A percentile compares a stretch with the other conserved stretches of the same genome.
Evolutionary conservation across 2,329 filamentous ascomycete genomes (phyloP).

Genomic region (Fusarium incarnatum): DNA sequence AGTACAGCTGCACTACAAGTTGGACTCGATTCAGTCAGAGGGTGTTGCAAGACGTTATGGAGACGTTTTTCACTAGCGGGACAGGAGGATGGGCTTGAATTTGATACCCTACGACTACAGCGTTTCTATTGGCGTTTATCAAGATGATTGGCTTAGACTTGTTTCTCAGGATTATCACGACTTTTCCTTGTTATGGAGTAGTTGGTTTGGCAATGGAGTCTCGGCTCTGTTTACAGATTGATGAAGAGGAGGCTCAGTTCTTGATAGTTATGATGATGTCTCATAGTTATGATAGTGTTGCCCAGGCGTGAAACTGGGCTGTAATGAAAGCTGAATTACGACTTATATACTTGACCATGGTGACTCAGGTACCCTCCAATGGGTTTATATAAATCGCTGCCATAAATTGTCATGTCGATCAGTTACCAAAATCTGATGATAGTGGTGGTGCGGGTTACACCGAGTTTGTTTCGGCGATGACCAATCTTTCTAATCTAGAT

Average conservation of each 20-base stretch:
- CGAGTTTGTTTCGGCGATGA: background rate
- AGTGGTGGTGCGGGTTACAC: background rate
- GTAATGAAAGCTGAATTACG: slow-evolving; percentile 29
- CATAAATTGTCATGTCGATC: background rate
- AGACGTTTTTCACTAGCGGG: slow-evolving; percentile 22
- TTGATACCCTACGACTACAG: slow-evolving; percentile 44
- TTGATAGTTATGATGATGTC: slow-evolving; percentile 28
- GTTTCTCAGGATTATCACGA: slow-evolving; percentile 40
- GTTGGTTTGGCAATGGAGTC: slow-evolving; percentile 37
- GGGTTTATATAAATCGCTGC: background rate
- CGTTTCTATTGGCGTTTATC: slow-evolving; percentile 26
- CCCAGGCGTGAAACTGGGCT: slow-evolving; percentile 13
- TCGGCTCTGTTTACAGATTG: slow-evolving; percentile 41
- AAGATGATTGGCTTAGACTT: slow-evolving; percentile 40
- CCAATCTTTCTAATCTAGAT: background rate
- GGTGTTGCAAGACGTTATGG: slow-evolving; percentile 22
- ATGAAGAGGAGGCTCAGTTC: slow-evolving; percentile 26
- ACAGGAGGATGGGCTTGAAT: slow-evolving; percentile 40
- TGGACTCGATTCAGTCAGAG: slow-evolving; percentile 25
- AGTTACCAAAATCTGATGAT: background rate
- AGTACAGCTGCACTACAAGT: slow-evolving; percentile 5
- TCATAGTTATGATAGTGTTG: slow-evolving; percentile 21
- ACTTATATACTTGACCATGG: background rate
- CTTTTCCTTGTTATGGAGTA: slow-evolving; percentile 15
- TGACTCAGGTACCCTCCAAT: background rate